Percentiles rank a stretch among this genome's conserved stretches.
These are phyloP conservation scores for Ceratobasidium sp. DNA, from an alignment of 1,284 basidiomycete genomes.

Conservation along the genomic window DNA sequence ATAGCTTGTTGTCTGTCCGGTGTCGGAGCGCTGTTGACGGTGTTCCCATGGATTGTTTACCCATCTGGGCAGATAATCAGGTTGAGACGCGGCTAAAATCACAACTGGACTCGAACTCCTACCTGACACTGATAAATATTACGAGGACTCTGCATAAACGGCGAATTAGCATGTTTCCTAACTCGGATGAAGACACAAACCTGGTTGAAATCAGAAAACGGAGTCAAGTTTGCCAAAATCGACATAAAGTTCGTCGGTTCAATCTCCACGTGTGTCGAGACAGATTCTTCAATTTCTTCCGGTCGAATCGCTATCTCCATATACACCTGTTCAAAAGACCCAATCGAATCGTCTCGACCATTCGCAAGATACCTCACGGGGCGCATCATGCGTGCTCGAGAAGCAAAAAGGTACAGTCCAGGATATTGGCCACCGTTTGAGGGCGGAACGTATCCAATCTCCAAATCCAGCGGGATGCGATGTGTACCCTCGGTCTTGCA, in stretches of 20 bases:
- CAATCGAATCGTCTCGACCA: constrained; percentile 89
- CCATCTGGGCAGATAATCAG: constrained; percentile 76
- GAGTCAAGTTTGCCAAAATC: constrained; percentile 71
- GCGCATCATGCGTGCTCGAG: constrained; percentile 95
- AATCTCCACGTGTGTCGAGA: constrained; percentile 94
- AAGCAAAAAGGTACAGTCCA: constrained; percentile 93
- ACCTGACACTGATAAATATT: constrained; percentile 92
- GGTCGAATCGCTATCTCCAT: constrained; percentile 97
- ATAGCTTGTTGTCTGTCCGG: constrained; percentile 98
- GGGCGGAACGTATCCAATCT: constrained; percentile 93
- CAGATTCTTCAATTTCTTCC: constrained; percentile 85
- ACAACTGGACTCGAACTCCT: constrained; percentile 47
- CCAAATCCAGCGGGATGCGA: constrained; percentile 91
- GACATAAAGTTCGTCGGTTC: constrained; percentile 96
- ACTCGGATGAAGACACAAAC: constrained; percentile 58
- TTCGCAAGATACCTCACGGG: constrained; percentile 94
- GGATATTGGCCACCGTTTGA: constrained; percentile 97
- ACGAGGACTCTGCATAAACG: constrained; percentile 72
- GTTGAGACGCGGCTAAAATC: background rate
- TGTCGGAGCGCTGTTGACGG: constrained; percentile 91
- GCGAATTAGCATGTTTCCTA: constrained; percentile 16
- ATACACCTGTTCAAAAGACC: constrained; percentile 99
- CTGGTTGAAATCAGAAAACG: constrained; percentile 96
- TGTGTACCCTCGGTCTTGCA: constrained; percentile 95
- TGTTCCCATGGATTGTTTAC: constrained; percentile 99